Evolutionary conservation across 768 basidiomycete species (phyloP).

Genomic region (Phlebiopsis gigantea): DNA sequence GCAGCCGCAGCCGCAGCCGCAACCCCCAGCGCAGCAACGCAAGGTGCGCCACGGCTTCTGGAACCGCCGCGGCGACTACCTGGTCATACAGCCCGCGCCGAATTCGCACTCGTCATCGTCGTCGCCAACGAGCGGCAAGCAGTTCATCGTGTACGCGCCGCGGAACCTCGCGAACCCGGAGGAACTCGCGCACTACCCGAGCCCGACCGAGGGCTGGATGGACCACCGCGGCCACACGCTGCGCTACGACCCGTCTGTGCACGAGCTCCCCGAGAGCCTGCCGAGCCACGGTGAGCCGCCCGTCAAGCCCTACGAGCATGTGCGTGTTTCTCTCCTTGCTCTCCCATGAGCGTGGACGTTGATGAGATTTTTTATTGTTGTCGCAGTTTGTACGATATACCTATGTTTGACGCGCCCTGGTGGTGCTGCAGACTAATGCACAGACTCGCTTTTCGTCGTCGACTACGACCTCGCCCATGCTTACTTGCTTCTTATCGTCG

Average conservation of each 20-base stretch:
- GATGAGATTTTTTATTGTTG: background rate
- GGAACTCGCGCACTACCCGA: slow-evolving; percentile 58
- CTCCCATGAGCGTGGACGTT: background rate
- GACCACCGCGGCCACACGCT: slow-evolving; percentile 45
- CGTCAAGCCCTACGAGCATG: slow-evolving; percentile 49
- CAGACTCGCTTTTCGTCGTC: background rate
- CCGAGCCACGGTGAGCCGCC: slow-evolving; percentile 53
- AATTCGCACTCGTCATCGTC: background rate
- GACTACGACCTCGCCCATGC: background rate
- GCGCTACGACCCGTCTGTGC: slow-evolving; percentile 37
- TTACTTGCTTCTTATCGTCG: background rate
- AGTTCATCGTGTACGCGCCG: slow-evolving; percentile 66
- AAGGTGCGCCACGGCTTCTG: slow-evolving; percentile 55
- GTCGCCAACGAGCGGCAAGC: slow-evolving; percentile 30
- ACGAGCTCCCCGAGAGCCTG: slow-evolving; percentile 58
- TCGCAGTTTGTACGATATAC: background rate
- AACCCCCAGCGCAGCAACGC: background rate
- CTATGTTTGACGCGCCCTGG: slow-evolving; percentile 1
- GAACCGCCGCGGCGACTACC: slow-evolving; percentile 74
- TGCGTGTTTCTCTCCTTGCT: slow-evolving; percentile 26
- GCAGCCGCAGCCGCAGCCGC: slow-evolving; percentile 1
- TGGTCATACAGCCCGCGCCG: slow-evolving; percentile 20
- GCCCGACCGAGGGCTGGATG: slow-evolving; percentile 46
- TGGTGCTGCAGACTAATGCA: background rate
- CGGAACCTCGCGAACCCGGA: slow-evolving; percentile 45